These are phyloP conservation scores for Eleusine indica DNA, from an alignment of 176 grass and related monocot species.

Conservation along the genomic window DNA sequence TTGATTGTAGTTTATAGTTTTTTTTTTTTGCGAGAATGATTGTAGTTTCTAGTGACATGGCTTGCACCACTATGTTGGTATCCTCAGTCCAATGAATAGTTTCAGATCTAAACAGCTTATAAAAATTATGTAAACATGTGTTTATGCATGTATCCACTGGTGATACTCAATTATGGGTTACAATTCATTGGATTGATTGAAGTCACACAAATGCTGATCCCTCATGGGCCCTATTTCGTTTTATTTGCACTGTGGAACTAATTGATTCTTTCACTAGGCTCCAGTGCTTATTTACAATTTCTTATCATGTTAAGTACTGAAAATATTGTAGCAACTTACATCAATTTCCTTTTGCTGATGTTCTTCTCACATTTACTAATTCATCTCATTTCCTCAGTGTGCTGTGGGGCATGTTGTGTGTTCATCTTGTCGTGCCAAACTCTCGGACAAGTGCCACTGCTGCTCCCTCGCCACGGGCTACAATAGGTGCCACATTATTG, in stretches of 20 bases:
- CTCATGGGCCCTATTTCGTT: not conserved
- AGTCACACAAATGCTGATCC: not conserved
- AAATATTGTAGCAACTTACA: not conserved
- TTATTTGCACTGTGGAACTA: not conserved
- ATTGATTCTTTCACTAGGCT: not conserved
- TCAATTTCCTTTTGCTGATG: not conserved
- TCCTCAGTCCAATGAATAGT: not conserved
- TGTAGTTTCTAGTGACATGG: not conserved
- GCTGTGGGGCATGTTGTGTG: constrained; percentile 43
- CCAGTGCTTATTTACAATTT: not conserved
- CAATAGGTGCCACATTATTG: constrained; percentile 47
- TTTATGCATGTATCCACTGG: too few relatives aligned
- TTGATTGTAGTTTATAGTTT: too few relatives aligned
- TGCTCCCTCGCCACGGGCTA: constrained; percentile 38
- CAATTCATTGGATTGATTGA: not conserved
- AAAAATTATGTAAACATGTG: not conserved
- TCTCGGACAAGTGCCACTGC: constrained; percentile 39
- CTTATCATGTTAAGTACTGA: not conserved
- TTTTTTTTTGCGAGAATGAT: too few relatives aligned
- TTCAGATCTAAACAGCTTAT: not conserved
- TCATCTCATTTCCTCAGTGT: constrained; percentile 17
- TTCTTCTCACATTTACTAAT: not conserved
- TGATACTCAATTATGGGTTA: too few relatives aligned
- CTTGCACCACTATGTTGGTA: not conserved
- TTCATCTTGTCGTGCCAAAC: constrained; percentile 40